These are phyloP conservation scores for Ceratocystis smalleyi DNA, from an alignment of 2,329 filamentous ascomycete species.

Conservation along the genomic window DNA sequence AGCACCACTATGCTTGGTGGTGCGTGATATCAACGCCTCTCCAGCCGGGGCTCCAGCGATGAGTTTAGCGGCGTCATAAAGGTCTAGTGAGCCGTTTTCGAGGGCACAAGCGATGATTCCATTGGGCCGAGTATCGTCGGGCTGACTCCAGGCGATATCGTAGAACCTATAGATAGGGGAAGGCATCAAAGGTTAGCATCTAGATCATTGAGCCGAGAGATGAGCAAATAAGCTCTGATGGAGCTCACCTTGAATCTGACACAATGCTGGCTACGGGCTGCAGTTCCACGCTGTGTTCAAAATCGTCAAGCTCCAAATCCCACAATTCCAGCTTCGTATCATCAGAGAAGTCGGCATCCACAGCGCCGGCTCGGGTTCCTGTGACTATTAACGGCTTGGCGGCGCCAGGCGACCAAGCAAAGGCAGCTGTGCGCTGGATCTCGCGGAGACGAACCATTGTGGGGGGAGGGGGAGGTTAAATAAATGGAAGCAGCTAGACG, in stretches of 20 bases:
- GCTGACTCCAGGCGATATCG: conserved; percentile 85
- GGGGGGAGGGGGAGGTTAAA: conserved; percentile 18
- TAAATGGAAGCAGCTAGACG: neutral
- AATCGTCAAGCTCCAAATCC: conserved; percentile 73
- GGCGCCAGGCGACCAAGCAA: conserved; percentile 83
- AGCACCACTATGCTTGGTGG: conserved; percentile 76
- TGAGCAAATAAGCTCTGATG: neutral
- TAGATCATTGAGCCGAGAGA: neutral
- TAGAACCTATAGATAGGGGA: conserved; percentile 53
- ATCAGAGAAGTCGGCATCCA: conserved; percentile 94
- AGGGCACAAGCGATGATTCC: conserved; percentile 91
- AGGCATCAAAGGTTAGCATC: neutral
- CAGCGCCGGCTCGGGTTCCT: conserved; percentile 84
- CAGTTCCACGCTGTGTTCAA: conserved; percentile 63
- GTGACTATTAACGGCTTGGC: conserved; percentile 73
- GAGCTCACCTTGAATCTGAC: conserved; percentile 68
- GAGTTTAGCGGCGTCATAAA: conserved; percentile 76
- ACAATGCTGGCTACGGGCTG: conserved; percentile 69
- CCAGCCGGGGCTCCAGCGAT: conserved; percentile 32
- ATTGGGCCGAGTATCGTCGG: conserved; percentile 59
- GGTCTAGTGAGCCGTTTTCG: conserved; percentile 81
- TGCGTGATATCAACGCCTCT: conserved; percentile 72
- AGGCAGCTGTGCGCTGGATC: conserved; percentile 90
- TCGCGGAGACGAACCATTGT: conserved; percentile 91
- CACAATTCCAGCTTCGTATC: conserved; percentile 93